These are phyloP conservation scores for Nematocida sp. DNA, from an alignment of 371 early-diverging fungal genomes.

Conservation along the genomic window DNA sequence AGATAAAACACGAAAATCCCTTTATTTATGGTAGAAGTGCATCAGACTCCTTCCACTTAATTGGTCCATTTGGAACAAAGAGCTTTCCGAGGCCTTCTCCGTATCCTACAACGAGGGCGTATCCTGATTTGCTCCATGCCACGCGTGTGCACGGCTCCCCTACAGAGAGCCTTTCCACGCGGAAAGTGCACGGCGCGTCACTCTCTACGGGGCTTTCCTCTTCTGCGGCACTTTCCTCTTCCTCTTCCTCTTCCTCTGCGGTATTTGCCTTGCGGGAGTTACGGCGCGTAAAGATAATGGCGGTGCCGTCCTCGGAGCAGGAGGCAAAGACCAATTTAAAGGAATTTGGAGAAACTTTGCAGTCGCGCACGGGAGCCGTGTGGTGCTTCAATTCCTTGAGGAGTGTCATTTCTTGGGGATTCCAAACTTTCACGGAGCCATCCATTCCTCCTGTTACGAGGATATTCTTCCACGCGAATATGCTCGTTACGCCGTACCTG, in stretches of 20 bases:
- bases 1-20: neutral
- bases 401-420: slow-evolving; percentile 19
- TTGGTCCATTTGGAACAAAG: slow-evolving; percentile 55
- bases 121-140: slow-evolving; percentile 62
- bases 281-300: slow-evolving; percentile 52
- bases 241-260: neutral
- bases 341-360: slow-evolving; percentile 50
- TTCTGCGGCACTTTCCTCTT: neutral
- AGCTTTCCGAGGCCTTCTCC: slow-evolving; percentile 59
- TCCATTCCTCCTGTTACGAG: slow-evolving; percentile 64
- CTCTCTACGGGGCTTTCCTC: neutral
- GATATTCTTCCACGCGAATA: slow-evolving; percentile 50
- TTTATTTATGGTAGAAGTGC: slow-evolving; percentile 34
- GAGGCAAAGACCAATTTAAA: slow-evolving; percentile 61
- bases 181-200: slow-evolving; percentile 2
- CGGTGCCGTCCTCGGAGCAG: slow-evolving; percentile 63
- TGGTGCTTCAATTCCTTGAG: slow-evolving; percentile 57
- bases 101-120: slow-evolving; percentile 63
- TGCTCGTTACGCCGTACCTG: slow-evolving; percentile 57
- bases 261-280: neutral
- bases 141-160: slow-evolving; percentile 58
- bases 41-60: slow-evolving; percentile 59
- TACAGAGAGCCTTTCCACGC: slow-evolving; percentile 53
- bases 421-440: slow-evolving; percentile 50
- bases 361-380: slow-evolving; percentile 55